Percentiles rank a stretch among this genome's conserved stretches.
These are phyloP conservation scores for Apiospora arundinis DNA, from an alignment of 2,329 filamentous ascomycete genomes.

Conservation along the genomic window DNA sequence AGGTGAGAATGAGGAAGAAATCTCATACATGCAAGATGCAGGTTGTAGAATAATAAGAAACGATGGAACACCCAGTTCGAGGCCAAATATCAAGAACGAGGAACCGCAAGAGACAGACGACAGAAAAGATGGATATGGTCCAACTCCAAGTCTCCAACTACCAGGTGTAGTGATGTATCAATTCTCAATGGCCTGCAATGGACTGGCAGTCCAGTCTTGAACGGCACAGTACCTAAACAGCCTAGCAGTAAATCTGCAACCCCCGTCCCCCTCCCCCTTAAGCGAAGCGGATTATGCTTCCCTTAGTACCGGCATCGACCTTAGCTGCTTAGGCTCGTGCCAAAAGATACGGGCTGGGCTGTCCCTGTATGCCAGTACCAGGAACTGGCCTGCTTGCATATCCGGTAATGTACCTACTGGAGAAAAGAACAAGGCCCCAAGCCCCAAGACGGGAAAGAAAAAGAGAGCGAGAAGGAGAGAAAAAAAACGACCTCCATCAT, in stretches of 20 bases:
- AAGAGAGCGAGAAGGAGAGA: not conserved
- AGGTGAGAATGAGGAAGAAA: not conserved
- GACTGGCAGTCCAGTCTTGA: not conserved
- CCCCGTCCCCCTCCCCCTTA: not conserved
- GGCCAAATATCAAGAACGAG: not conserved
- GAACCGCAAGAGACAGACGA: not conserved
- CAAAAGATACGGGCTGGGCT: not conserved
- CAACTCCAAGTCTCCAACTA: not conserved
- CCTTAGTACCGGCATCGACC: not conserved
- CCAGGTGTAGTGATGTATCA: not conserved
- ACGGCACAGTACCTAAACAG: not conserved
- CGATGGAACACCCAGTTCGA: not conserved
- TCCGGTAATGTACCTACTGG: not conserved
- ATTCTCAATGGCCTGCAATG: too few species aligned
- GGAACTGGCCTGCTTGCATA: not conserved
- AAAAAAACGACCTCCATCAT: not conserved
- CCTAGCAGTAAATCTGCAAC: not conserved
- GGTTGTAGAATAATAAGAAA: constrained; percentile 18
- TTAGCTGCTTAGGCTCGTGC: not conserved
- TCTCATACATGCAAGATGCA: not conserved
- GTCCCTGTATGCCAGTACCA: constrained; percentile 2
- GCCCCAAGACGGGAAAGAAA: not conserved
- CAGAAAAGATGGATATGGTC: not conserved
- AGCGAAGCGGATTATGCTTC: constrained; percentile 4
- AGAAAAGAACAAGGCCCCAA: not conserved